Evolutionary conservation across 495 filamentous ascomycete genomes (phyloP), one percentile per base, ranked within the genome.

Genomic region (Aspergillus baeticus): DNA sequence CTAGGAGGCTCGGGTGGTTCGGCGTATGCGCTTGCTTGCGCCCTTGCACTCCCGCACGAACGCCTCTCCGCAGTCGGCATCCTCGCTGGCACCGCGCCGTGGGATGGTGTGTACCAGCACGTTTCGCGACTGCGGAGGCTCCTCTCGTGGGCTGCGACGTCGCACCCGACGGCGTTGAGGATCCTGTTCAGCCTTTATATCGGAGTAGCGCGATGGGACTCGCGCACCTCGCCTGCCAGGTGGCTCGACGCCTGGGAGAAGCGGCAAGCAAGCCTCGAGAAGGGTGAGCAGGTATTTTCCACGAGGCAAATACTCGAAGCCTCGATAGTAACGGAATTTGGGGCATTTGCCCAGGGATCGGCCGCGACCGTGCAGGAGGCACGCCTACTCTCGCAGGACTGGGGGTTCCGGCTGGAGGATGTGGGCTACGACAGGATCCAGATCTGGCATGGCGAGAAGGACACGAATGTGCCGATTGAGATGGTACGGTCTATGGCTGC

Each of bases 1-100:
- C 35, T 83, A n/a, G 78, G 77, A 3, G 55, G 61, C 21, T 77
- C 72, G 0, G 78, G 78, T 2, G 80, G 80, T 1, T 70, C 65
- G 1, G 78, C 78, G 1, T 81, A 75, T 54, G 74, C 70, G 4
- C 52, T 80, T 13, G 79, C 78, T 0, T 81, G 77, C 51, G 73
- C 71, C 14, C 51, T 69, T 15, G 49, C 43, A 11, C 46, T 81
- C 3, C 69, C 73, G 21, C 51, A 51, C 0, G 57, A 67, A 2
- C 68, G 59, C 56, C 39, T 79, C 15, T 58, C 63, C 5, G 68
- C 57, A 4, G 71, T 72, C 0, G 71, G 66, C 3, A 60, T 79
- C 7, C 13, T 78, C 4, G 66, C 66, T 6, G 75, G 74, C 18
- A 60, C 62, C 14, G 62, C 60, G 3, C 65, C 71, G 5, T 72